Conservation (phyloP, 208 protist species). For the Trypanosoma cruzi region DNA sequence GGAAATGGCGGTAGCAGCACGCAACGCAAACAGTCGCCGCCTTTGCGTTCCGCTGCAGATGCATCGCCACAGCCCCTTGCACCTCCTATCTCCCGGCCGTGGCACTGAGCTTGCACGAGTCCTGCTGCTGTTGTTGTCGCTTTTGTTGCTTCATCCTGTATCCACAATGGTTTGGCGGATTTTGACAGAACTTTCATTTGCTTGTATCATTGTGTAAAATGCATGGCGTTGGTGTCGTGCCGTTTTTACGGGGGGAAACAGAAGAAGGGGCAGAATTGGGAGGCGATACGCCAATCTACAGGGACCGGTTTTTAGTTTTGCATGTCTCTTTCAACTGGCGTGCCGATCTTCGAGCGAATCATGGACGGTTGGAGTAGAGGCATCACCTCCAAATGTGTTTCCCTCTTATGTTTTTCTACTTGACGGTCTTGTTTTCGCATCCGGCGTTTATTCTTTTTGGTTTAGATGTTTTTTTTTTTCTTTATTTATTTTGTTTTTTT, state of each 20-base stretch:
- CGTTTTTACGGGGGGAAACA: too few species aligned
- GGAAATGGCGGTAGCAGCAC: not conserved
- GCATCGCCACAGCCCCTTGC: slow-evolving; percentile 13
- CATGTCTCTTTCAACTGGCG: too few species aligned
- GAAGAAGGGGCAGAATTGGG: too few species aligned
- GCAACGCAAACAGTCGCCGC: not conserved
- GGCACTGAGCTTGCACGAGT: slow-evolving; percentile 14
- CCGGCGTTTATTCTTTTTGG: not conserved
- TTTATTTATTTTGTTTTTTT: slow-evolving; percentile 21
- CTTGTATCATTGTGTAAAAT: too few species aligned
- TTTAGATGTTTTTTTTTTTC: slow-evolving; percentile 16
- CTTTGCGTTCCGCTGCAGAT: not conserved
- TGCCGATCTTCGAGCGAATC: too few species aligned
- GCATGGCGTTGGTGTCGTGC: too few species aligned
- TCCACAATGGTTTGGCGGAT: too few species aligned
- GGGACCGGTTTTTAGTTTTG: too few species aligned
- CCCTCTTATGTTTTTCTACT: not conserved
- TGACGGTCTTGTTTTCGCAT: not conserved
- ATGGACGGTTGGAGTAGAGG: too few species aligned
- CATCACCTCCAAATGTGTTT: too few species aligned
- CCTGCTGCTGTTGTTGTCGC: not conserved
- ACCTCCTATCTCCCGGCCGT: slow-evolving; percentile 11
- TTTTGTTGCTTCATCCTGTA: slow-evolving; percentile 6
- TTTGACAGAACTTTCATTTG: slow-evolving; percentile 1
- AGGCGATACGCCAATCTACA: too few species aligned